These are phyloP conservation scores for Capsicum baccatum DNA, from an alignment of 257 asterid genomes.

Conservation along the genomic window DNA sequence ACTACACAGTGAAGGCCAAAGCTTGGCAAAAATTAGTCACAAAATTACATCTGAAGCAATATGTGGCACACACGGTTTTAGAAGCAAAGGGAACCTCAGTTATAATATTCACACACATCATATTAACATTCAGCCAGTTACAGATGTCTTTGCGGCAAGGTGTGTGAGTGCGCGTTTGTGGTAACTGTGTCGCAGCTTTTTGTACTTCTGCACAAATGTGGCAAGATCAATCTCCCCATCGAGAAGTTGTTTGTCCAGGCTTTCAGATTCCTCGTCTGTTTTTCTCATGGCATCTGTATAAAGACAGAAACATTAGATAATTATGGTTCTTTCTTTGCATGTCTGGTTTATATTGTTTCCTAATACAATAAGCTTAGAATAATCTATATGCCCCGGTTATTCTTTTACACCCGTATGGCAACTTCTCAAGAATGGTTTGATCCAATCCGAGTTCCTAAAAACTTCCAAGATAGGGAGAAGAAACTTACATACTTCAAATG, in stretches of 20 bases:
- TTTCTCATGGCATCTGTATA: slow-evolving; percentile 72
- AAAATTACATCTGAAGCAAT: neutral
- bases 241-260: slow-evolving; percentile 78
- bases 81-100: neutral
- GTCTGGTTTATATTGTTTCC: neutral
- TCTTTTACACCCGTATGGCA: neutral
- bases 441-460: neutral
- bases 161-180: slow-evolving; percentile 85
- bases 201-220: slow-evolving; percentile 78
- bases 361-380: neutral
- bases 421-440: slow-evolving; percentile 14
- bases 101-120: slow-evolving; percentile 21
- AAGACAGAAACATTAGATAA: neutral
- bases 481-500: neutral
- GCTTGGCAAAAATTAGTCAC: neutral
- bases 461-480: neutral
- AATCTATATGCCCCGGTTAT: neutral
- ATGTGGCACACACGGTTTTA: neutral
- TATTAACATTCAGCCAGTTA: slow-evolving; percentile 43
- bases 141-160: slow-evolving; percentile 84
- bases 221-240: slow-evolving; percentile 72
- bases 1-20: neutral
- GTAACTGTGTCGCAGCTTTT: slow-evolving; percentile 71
- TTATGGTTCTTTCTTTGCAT: neutral
- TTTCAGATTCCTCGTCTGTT: slow-evolving; percentile 81